Conservation (phyloP, 352 stramenopile species). For the Globisporangium radiosum region DNA sequence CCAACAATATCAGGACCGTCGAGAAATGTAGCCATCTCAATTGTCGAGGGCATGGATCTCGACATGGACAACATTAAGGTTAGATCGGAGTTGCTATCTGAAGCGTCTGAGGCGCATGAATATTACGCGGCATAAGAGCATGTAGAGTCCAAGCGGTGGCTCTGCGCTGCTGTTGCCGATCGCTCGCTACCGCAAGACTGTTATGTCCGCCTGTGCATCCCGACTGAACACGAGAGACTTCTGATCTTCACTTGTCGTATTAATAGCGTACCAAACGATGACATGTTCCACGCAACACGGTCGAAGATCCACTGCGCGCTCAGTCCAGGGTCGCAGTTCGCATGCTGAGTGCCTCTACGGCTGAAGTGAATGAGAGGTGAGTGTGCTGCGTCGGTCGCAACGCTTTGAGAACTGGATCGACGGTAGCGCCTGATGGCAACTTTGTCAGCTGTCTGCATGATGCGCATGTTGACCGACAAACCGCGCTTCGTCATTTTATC, state of each 20-base stretch:
- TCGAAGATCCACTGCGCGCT: slow-evolving; percentile 26
- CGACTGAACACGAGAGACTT: neutral
- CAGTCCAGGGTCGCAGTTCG: slow-evolving; percentile 12
- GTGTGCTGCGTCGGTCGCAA: too few species aligned
- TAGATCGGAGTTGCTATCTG: too few species aligned
- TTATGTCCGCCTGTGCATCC: neutral
- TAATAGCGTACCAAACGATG: slow-evolving; percentile 1
- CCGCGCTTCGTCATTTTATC: too few species aligned
- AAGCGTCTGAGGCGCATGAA: too few species aligned
- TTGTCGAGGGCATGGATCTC: neutral
- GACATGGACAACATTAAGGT: neutral
- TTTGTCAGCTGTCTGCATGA: too few species aligned
- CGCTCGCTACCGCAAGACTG: neutral
- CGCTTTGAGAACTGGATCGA: too few species aligned
- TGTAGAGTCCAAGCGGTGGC: neutral
- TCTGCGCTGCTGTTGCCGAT: neutral
- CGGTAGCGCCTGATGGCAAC: too few species aligned
- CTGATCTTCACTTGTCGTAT: slow-evolving; percentile 2
- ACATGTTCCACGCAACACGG: slow-evolving; percentile 24
- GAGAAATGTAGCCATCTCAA: neutral
- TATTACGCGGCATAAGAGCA: neutral
- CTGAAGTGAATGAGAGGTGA: slow-evolving; percentile 26
- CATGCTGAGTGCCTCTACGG: slow-evolving; percentile 16
- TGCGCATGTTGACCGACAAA: too few species aligned
- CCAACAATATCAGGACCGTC: neutral